Conservation (phyloP, 805 yeast species). For the Cyberlindnera japonica region DNA sequence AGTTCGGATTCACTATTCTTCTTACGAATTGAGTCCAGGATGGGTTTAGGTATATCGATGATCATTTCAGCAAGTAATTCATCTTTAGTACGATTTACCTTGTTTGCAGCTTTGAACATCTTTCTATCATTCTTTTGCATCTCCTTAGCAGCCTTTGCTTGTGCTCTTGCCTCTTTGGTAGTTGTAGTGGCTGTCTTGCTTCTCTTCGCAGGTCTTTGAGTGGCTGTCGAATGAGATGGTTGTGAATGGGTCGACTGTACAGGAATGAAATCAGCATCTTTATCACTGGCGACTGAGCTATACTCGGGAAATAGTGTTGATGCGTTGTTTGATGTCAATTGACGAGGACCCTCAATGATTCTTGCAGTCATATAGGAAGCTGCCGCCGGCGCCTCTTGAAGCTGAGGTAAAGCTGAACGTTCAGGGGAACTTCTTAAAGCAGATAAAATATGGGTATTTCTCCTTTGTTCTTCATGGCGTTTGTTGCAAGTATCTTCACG, state of each 20-base stretch:
- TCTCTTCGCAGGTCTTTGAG: not conserved
- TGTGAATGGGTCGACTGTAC: not conserved
- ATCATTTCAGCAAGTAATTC: slow-evolving; percentile 50
- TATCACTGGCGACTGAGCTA: not conserved
- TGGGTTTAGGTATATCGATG: slow-evolving; percentile 36
- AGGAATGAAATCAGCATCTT: not conserved
- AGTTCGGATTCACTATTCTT: slow-evolving; percentile 20
- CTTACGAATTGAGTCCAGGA: slow-evolving; percentile 31
- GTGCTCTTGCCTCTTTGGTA: slow-evolving; percentile 7
- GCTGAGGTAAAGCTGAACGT: no score
- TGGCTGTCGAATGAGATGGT: not conserved
- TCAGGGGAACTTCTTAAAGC: no score
- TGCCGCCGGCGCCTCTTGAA: no score
- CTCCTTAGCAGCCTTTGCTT: slow-evolving; percentile 10
- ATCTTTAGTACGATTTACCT: slow-evolving; percentile 40
- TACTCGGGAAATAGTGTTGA: no score
- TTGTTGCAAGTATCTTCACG: no score
- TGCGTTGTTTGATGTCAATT: no score
- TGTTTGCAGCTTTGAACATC: slow-evolving; percentile 34
- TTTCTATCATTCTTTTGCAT: no score
- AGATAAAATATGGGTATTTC: no score
- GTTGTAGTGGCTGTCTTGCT: not conserved
- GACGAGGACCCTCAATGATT: no score
- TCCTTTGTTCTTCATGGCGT: no score
- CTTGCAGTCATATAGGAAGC: no score